Conservation (phyloP, 192 early-diverging fungal species). For the Coemansia sp. region DNA sequence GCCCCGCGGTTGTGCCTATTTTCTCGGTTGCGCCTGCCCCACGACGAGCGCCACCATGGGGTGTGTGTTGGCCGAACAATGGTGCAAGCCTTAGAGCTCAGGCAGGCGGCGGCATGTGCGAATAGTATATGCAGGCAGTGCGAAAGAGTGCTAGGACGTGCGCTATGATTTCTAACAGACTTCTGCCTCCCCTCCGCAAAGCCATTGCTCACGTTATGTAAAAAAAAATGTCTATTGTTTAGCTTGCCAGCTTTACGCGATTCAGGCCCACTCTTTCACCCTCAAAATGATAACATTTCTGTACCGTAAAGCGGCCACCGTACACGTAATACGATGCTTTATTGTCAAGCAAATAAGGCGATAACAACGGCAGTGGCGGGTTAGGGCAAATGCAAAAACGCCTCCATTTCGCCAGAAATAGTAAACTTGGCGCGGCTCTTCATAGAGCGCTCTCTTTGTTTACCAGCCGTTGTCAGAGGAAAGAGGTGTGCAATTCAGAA, state of each 20-base stretch:
- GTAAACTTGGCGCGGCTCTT: slow-evolving; percentile 5
- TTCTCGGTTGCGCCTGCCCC: slow-evolving; percentile 2
- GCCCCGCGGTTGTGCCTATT: slow-evolving; percentile 10
- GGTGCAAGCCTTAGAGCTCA: not conserved
- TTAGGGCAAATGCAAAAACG: slow-evolving; percentile 3
- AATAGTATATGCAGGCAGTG: slow-evolving; percentile 1
- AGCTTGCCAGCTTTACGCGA: not conserved
- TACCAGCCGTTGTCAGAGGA: not conserved
- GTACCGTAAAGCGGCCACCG: not conserved
- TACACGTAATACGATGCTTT: slow-evolving; percentile 4
- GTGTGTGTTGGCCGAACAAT: not conserved
- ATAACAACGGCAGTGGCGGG: slow-evolving; percentile 7
- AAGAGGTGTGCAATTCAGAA: slow-evolving; percentile 1
- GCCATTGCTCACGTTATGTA: not conserved
- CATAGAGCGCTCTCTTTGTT: slow-evolving; percentile 1
- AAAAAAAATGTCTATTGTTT: not conserved
- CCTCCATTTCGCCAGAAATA: slow-evolving; percentile 4
- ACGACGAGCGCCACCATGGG: not conserved
- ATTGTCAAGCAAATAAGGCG: slow-evolving; percentile 1
- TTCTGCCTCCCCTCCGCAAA: not conserved
- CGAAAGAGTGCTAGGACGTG: not conserved
- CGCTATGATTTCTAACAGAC: not conserved
- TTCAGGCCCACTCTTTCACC: not conserved
- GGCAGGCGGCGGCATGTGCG: not conserved
- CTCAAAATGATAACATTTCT: not conserved